A percentile compares a stretch with the other conserved stretches of the same genome.
Conservation (phyloP, 177 flowering plant genomes). For the Vitis hybrid region DNA sequence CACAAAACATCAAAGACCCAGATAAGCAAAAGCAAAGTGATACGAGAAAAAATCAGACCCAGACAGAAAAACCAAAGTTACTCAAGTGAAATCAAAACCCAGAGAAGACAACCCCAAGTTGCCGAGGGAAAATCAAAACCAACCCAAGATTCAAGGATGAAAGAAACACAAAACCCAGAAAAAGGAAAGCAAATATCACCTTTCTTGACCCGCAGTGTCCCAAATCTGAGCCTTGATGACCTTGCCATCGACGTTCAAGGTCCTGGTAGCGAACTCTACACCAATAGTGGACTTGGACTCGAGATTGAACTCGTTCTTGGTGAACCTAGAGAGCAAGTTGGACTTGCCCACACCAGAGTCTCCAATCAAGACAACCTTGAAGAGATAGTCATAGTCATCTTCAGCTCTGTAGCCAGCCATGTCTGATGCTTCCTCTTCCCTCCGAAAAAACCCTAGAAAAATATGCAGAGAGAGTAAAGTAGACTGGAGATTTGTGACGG, state of each 20-base stretch:
- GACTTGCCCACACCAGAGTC: slow-evolving; percentile 47
- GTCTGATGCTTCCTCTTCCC: background rate
- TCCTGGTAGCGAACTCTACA: slow-evolving; percentile 48
- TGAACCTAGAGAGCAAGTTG: slow-evolving; percentile 48
- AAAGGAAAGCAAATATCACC: slow-evolving; percentile 17
- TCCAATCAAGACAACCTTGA: slow-evolving; percentile 44
- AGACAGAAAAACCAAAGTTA: too few species aligned
- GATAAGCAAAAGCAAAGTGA: slow-evolving; percentile 6
- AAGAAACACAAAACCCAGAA: background rate
- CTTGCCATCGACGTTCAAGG: slow-evolving; percentile 37
- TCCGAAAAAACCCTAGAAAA: background rate
- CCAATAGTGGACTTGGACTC: slow-evolving; percentile 54
- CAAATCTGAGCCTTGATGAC: slow-evolving; percentile 51
- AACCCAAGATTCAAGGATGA: too few species aligned
- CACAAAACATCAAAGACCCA: slow-evolving; percentile 12
- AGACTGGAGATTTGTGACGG: background rate
- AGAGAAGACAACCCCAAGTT: too few species aligned
- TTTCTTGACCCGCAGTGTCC: slow-evolving; percentile 54
- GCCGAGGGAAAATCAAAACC: too few species aligned
- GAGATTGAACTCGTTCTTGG: slow-evolving; percentile 50
- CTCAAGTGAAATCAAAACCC: too few species aligned
- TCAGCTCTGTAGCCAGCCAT: slow-evolving; percentile 47
- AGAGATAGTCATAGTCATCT: slow-evolving; percentile 46
- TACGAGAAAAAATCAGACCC: too few species aligned
- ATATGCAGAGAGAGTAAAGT: slow-evolving; percentile 2